Evolutionary conservation across 306 rosid genomes (phyloP), one percentile per base, ranked within the genome.

Genomic region (Ziziphus jujuba): DNA sequence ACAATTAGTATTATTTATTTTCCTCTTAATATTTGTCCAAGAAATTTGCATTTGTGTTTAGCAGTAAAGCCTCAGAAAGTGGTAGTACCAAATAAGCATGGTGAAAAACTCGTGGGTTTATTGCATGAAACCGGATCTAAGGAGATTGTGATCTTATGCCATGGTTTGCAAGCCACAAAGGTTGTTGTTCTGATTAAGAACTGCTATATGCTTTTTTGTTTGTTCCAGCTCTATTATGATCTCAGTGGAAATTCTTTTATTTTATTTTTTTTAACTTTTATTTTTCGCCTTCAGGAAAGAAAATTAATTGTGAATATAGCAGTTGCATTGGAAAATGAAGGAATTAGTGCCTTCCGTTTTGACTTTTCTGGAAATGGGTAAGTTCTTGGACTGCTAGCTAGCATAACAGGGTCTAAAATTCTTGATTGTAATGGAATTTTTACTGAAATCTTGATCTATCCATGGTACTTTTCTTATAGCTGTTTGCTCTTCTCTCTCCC

Each of bases 311-410:
- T 58, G 45, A 82, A 85, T 68, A 80, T 89, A 59, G 89, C 95
- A 47, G 76, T 82, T 54, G 86, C 87, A 16, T 74, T 91, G 66
- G 85, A 81, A 62, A 76, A 77, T 20, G 85, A 70, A 50, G 85
- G 83, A 74, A 79, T 86, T 52, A 82, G 87, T 70, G 76, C 87
- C 77, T 86, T 86, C 71, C 88, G 89, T 51, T 86, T 89, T 43
- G 96, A 89, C 84, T 89, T 84, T 50, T 50, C 87, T 50, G 92
- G 96, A 77, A 89, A 89, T 70, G 96, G 96, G 96, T 84, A 80
- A 65, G 38, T 62, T 72, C 53, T 49, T 60, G 59, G 55, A 50
- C 22, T 16, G 22, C 55, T 17, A 17, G 19, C 13, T 47, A 58
- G 63, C 61, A 16, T 35, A 64, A 31, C 43, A 47, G 63, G 56